A percentile compares a stretch with the other conserved stretches of the same genome.
These are phyloP conservation scores for Volvox africanus DNA, from an alignment of 139 green algal genomes.

Conservation along the genomic window DNA sequence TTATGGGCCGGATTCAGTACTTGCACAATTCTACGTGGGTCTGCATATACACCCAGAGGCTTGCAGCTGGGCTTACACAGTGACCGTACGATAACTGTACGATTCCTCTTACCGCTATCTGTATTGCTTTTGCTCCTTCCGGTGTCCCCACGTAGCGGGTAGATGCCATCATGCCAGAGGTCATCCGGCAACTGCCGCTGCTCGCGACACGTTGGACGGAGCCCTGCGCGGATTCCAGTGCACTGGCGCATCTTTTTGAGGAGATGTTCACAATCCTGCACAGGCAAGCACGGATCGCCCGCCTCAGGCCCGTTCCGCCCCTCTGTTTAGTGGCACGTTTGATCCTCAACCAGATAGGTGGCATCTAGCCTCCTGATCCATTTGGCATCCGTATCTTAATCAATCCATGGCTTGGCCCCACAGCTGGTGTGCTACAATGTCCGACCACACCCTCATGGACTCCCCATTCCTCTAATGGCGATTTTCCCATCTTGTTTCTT, in stretches of 20 bases:
- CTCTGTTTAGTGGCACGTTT: neutral
- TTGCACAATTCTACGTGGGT: neutral
- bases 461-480: neutral
- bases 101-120: neutral
- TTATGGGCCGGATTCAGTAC: neutral
- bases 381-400: no score
- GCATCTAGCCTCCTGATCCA: neutral
- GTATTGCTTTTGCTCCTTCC: neutral
- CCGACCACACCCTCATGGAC: neutral
- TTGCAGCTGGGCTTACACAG: no score
- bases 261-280: slow-evolving; percentile 26
- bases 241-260: neutral
- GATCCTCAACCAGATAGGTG: neutral
- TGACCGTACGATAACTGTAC: no score
- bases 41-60: neutral
- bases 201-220: neutral
- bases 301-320: neutral
- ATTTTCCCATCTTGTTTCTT: no score
- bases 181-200: slow-evolving; percentile 12
- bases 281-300: slow-evolving; percentile 6
- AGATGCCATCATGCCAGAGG: slow-evolving; percentile 42
- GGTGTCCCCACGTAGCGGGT: neutral
- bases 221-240: neutral
- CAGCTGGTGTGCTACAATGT: neutral
- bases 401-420: neutral